Percentiles rank a stretch among this genome's conserved stretches.
Conservation (phyloP, 345 rosid species). For the Geranium brycei region DNA sequence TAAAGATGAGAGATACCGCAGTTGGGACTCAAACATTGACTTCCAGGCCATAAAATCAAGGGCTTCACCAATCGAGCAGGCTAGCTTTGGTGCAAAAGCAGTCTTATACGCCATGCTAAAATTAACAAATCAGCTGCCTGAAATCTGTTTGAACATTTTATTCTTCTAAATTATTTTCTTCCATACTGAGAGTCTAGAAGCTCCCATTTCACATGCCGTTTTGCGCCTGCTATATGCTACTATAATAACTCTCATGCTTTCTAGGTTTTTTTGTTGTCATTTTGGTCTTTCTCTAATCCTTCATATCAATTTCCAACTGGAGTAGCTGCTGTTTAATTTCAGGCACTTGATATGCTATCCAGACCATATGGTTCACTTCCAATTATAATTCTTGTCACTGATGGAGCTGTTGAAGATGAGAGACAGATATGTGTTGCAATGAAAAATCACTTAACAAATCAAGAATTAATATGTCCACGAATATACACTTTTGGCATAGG, state of each 20-base stretch:
- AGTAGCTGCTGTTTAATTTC: conserved; percentile 16
- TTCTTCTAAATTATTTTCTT: too few relatives aligned
- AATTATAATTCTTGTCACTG: conserved; percentile 68
- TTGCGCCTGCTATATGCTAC: too few relatives aligned
- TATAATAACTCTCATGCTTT: neutral
- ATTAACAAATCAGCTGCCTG: too few relatives aligned
- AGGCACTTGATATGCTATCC: conserved; percentile 85
- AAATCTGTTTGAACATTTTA: too few relatives aligned
- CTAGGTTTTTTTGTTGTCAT: neutral
- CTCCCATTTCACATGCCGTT: too few relatives aligned
- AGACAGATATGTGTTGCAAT: conserved; percentile 58
- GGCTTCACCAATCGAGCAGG: too few relatives aligned
- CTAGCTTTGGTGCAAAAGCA: too few relatives aligned
- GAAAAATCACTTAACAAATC: conserved; percentile 40
- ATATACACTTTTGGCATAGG: conserved; percentile 77
- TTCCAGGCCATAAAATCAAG: too few relatives aligned
- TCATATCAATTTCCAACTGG: neutral
- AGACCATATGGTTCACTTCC: conserved; percentile 51
- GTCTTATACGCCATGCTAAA: too few relatives aligned
- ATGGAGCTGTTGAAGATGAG: conserved; percentile 93
- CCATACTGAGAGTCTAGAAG: too few relatives aligned
- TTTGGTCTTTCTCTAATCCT: neutral
- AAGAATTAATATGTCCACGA: conserved; percentile 46
- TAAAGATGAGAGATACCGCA: too few relatives aligned
- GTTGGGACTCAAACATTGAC: too few relatives aligned